These are phyloP conservation scores for Gossypium schwendimanii DNA, from an alignment of 441 rosid genomes.

Conservation along the genomic window DNA sequence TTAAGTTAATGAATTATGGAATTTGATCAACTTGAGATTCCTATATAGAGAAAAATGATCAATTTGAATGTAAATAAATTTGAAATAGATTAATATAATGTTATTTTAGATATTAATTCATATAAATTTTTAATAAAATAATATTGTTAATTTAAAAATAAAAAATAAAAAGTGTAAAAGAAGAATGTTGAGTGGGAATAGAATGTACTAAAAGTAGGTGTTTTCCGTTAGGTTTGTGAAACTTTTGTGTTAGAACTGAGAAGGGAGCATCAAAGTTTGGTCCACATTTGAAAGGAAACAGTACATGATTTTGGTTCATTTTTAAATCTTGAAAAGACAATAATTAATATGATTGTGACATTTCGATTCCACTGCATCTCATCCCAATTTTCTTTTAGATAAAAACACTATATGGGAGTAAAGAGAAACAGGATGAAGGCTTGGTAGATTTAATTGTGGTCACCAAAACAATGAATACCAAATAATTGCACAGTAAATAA, in stretches of 20 bases:
- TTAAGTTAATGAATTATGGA: too few relatives aligned
- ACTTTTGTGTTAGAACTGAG: not conserved
- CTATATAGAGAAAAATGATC: too few relatives aligned
- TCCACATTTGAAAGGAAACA: conserved; percentile 8
- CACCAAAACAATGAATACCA: not conserved
- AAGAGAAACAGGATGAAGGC: not conserved
- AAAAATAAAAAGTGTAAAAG: not conserved
- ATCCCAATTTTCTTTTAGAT: too few relatives aligned
- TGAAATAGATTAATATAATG: too few relatives aligned
- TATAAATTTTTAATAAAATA: too few relatives aligned
- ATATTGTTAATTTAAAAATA: not conserved
- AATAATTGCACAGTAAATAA: not conserved
- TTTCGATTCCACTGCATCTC: not conserved
- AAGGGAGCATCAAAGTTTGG: not conserved
- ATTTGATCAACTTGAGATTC: too few relatives aligned
- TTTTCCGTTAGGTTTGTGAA: not conserved
- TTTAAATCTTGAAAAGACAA: too few relatives aligned
- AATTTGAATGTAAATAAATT: too few relatives aligned
- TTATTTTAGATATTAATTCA: too few relatives aligned
- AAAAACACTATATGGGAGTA: too few relatives aligned
- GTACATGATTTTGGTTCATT: too few relatives aligned
- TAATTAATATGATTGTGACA: too few relatives aligned
- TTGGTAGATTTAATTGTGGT: not conserved
- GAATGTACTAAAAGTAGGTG: not conserved
- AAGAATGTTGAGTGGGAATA: not conserved